A percentile compares a stretch with the other conserved stretches of the same genome.
phyloP scores from a whole-genome alignment of 2,329 filamentous ascomycete species.

The Emmonsia crescens region DNA sequence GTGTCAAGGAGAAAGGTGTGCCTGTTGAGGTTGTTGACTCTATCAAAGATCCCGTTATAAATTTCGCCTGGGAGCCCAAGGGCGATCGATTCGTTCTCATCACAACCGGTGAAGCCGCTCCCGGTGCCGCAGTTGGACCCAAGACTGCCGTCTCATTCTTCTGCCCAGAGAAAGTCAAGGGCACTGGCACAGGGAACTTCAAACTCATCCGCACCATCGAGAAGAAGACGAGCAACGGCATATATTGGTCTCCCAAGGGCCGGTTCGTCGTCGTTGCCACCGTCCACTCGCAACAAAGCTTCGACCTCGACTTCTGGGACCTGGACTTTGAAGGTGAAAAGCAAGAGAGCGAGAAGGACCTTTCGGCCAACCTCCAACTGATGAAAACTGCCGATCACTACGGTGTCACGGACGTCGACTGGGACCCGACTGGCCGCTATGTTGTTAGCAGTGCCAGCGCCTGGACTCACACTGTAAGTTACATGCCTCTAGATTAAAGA shows the following conservation, averaged over 20 bases:
- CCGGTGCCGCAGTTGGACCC: slow-evolving; percentile 69
- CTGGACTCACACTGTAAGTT: slow-evolving; percentile 88
- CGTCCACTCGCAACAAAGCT: slow-evolving; percentile 83
- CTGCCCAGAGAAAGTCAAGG: slow-evolving; percentile 91
- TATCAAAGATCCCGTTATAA: slow-evolving; percentile 97
- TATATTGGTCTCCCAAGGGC: slow-evolving; percentile 96
- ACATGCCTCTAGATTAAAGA: background rate
- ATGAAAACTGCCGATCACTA: slow-evolving; percentile 95
- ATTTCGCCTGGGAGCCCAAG: slow-evolving; percentile 99
- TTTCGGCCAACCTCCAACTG: slow-evolving; percentile 86
- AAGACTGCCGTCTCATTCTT: slow-evolving; percentile 97
- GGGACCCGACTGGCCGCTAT: slow-evolving; percentile 93
- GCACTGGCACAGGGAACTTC: slow-evolving; percentile 73
- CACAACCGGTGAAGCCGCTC: slow-evolving; percentile 74
- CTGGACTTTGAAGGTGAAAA: slow-evolving; percentile 97
- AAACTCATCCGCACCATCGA: slow-evolving; percentile 90
- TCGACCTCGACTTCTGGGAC: slow-evolving; percentile 95
- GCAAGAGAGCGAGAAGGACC: slow-evolving; percentile 81
- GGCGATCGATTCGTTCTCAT: slow-evolving; percentile 96
- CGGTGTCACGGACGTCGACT: slow-evolving; percentile 93
- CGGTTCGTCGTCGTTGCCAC: slow-evolving; percentile 92
- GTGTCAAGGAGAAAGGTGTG: slow-evolving; percentile 91
- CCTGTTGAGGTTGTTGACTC: slow-evolving; percentile 96
- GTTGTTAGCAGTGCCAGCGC: slow-evolving; percentile 86
- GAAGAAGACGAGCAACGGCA: slow-evolving; percentile 99